Evolutionary conservation across 2,329 filamentous ascomycete genomes (phyloP).

Genomic region (Phyllosticta citrichinensis): DNA sequence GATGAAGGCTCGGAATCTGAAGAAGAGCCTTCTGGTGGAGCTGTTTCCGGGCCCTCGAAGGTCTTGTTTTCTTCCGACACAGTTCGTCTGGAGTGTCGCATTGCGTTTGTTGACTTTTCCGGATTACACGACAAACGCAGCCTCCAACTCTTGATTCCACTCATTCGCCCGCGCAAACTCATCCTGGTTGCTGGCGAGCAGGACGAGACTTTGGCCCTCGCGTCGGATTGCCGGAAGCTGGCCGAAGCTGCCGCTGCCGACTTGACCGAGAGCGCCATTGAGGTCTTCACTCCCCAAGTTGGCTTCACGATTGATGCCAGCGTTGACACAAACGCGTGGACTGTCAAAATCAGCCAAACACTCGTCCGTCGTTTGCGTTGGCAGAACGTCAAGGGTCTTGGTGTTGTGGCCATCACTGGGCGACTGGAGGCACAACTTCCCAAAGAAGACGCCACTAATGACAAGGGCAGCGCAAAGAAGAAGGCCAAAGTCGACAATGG

Average conservation of each 20-base stretch:
- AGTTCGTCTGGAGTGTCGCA: slow-evolving; percentile 59
- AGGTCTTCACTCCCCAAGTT: slow-evolving; percentile 74
- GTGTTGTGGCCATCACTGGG: slow-evolving; percentile 87
- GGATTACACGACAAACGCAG: slow-evolving; percentile 90
- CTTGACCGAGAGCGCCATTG: slow-evolving; percentile 37
- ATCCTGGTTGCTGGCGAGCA: slow-evolving; percentile 78
- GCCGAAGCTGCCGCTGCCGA: slow-evolving; percentile 39
- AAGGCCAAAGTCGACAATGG: slow-evolving; percentile 37
- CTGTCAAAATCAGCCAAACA: slow-evolving; percentile 75
- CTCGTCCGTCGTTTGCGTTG: slow-evolving; percentile 83
- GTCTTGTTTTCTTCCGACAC: slow-evolving; percentile 54
- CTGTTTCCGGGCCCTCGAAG: slow-evolving; percentile 62
- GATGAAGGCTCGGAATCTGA: slow-evolving; percentile 40
- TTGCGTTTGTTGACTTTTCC: slow-evolving; percentile 85
- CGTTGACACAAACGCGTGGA: slow-evolving; percentile 96
- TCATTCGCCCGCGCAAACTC: slow-evolving; percentile 88
- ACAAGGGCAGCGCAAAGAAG: slow-evolving; percentile 36
- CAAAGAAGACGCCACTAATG: slow-evolving; percentile 29
- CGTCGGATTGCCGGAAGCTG: slow-evolving; percentile 67
- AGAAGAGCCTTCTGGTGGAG: slow-evolving; percentile 41
- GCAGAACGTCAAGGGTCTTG: slow-evolving; percentile 85
- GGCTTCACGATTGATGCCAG: slow-evolving; percentile 75
- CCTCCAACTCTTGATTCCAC: slow-evolving; percentile 85
- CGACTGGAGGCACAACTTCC: slow-evolving; percentile 43
- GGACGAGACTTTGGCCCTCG: slow-evolving; percentile 64